Percentiles rank a stretch among this genome's conserved stretches.
These are phyloP conservation scores for Berkeleyomyces basicola DNA, from an alignment of 2,329 filamentous ascomycete species.

Conservation along the genomic window DNA sequence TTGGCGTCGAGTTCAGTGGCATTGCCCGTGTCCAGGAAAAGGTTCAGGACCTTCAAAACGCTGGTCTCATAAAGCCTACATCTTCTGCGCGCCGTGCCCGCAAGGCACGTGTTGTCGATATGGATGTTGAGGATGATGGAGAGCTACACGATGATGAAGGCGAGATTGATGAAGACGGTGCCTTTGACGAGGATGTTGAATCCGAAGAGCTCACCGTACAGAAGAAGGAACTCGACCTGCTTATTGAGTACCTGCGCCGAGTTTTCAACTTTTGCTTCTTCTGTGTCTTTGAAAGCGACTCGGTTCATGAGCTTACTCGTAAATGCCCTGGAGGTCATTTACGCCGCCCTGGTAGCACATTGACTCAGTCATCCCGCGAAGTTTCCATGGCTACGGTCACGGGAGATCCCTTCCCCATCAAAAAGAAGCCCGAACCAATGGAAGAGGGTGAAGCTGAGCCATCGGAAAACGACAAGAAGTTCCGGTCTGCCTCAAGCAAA, in stretches of 20 bases:
- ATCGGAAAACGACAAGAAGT: constrained; percentile 49
- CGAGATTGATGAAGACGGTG: constrained; percentile 59
- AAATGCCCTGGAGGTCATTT: constrained; percentile 98
- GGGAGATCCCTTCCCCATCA: constrained; percentile 69
- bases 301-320: constrained; percentile 82
- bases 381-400: constrained; percentile 72
- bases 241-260: constrained; percentile 89
- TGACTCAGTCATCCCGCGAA: constrained; percentile 67
- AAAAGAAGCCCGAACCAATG: constrained; percentile 50
- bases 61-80: constrained; percentile 58
- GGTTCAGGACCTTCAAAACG: constrained; percentile 62
- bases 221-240: constrained; percentile 91
- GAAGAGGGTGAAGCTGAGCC: constrained; percentile 40
- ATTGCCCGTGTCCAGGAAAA: constrained; percentile 69
- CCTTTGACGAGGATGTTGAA: constrained; percentile 67
- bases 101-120: constrained; percentile 29
- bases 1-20: constrained; percentile 62
- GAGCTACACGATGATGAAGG: constrained; percentile 57
- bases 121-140: constrained; percentile 37
- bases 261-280: constrained; percentile 99
- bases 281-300: constrained; percentile 97
- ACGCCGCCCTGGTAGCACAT: constrained; percentile 70
- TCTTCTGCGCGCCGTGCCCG: constrained; percentile 43
- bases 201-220: constrained; percentile 78
- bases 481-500: constrained; percentile 53